These are phyloP conservation scores for Penicillium angulare DNA, from an alignment of 495 filamentous ascomycete genomes.

Conservation along the genomic window DNA sequence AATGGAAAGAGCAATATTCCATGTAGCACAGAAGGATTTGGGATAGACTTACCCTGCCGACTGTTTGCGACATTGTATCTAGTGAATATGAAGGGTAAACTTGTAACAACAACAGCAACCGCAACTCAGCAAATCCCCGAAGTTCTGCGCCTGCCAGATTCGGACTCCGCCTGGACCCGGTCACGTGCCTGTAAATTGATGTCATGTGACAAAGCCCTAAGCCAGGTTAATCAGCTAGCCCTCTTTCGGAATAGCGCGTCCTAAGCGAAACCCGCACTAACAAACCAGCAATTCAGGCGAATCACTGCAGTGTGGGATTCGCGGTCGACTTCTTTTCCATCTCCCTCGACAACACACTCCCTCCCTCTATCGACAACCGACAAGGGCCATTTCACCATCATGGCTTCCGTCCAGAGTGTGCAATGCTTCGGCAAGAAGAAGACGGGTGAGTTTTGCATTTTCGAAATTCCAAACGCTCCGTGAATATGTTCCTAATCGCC, in stretches of 20 bases:
- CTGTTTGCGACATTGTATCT: constrained; percentile 44
- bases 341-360: constrained; percentile 43
- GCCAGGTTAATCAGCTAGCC: constrained; percentile 12
- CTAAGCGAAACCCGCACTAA: constrained; percentile 52
- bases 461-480: constrained; percentile 1
- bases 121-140: constrained; percentile 8
- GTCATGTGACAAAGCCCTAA: constrained; percentile 34
- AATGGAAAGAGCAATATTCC: not conserved
- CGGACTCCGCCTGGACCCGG: constrained; percentile 18
- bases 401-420: constrained; percentile 79
- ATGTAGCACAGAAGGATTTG: not conserved
- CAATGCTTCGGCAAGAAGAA: constrained; percentile 97
- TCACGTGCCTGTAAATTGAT: constrained; percentile 11
- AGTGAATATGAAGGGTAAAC: not conserved
- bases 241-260: constrained; percentile 22
- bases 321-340: constrained; percentile 31
- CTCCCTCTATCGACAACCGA: constrained; percentile 43
- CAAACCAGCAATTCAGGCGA: constrained; percentile 28
- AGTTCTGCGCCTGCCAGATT: constrained; percentile 14
- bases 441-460: constrained; percentile 55
- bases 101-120: constrained; percentile 1
- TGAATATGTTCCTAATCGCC: constrained; percentile 28
- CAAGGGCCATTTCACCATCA: constrained; percentile 54
- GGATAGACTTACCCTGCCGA: constrained; percentile 40
- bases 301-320: constrained; percentile 28